Evolutionary conservation across 2,329 filamentous ascomycete genomes (phyloP), one percentile per base, ranked within the genome.

Genomic region (Calonectria montana): DNA sequence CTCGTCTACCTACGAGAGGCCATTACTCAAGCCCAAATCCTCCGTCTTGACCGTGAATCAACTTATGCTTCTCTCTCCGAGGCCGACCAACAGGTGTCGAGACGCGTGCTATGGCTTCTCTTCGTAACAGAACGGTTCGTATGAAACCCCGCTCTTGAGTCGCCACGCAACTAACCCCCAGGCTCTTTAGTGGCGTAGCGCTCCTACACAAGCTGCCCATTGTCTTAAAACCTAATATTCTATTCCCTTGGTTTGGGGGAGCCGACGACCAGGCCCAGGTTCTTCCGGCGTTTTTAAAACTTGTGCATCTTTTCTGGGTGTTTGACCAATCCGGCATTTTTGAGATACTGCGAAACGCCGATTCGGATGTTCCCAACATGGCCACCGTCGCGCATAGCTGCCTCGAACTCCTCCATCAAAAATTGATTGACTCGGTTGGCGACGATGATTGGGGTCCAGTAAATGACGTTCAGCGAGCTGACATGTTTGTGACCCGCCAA

Each of bases 311-410:
- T 0, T 88, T 88, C 71, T 87, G 86, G 81, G 82, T 85, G 1
- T 88, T 89, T 57, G 87, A 88, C 50, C 84, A 87, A 57, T 87
- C 86, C 0, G 83, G 85, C 0, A 85, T 86, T 48, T 88, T 88
- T 39, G 85, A 87, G 57, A 81, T 88, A 2, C 80, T 88, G 3
- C 82, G 83, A 55, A 82, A 84, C 39, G 80, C 81, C 8, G 82
- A 82, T 15, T 79, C 81, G 1, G 80, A 83, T 45, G 67, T 80
- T 2, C 78, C 78, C n/a, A 77, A 75, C 23, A 78, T 81, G 72
- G 78, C 77, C 2, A 74, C 80, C 0, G 78, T 81, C 0, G 81
- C 80, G 1, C 75, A 79, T 2, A 80, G 75, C 37, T 83, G 80
- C 23, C 77, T 88, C 0, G 82, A 84, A 15, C 70, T 81, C 0